phyloP scores from a whole-genome alignment of 495 filamentous ascomycete genomes.

The Aspergillus sclerotioniger region DNA sequence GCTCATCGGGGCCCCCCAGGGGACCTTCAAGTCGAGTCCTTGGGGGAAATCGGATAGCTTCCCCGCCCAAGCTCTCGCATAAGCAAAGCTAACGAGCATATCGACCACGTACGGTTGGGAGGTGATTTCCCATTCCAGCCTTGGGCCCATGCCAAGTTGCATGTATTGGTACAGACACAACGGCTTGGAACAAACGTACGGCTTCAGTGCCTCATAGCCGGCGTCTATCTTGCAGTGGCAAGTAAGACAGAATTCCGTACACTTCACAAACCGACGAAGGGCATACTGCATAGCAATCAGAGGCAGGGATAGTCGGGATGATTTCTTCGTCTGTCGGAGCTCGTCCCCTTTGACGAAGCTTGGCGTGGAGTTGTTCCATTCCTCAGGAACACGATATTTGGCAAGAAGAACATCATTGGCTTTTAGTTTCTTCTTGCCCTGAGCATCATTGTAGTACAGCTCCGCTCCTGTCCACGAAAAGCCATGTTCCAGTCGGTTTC shows the following conservation, averaged over 20 bases:
- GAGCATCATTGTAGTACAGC: conserved; percentile 46
- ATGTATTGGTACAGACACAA: conserved; percentile 93
- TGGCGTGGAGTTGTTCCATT: conserved; percentile 25
- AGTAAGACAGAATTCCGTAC: conserved; percentile 83
- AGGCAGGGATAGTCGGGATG: conserved; percentile 55
- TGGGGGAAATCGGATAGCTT: conserved; percentile 61
- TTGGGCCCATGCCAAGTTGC: conserved; percentile 80
- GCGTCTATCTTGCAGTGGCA: conserved; percentile 73
- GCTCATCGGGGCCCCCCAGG: conserved; percentile 19
- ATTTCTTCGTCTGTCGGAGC: conserved; percentile 28
- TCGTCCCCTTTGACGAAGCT: conserved; percentile 51
- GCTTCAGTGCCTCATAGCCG: conserved; percentile 81
- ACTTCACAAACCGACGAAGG: conserved; percentile 75
- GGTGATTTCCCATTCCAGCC: conserved; percentile 79
- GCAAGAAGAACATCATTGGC: conserved; percentile 6
- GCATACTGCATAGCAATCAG: conserved; percentile 78
- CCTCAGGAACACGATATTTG: conserved; percentile 23
- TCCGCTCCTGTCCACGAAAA: conserved; percentile 75
- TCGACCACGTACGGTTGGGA: conserved; percentile 84
- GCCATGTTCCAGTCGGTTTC: conserved; percentile 50
- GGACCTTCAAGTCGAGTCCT: conserved; percentile 69
- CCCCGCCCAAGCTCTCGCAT: conserved; percentile 49
- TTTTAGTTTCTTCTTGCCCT: conserved; percentile 26
- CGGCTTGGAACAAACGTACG: conserved; percentile 79
- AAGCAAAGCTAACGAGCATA: conserved; percentile 80